Percentiles rank a stretch among this genome's conserved stretches.
These are phyloP conservation scores for Litchi chinensis DNA, from an alignment of 345 rosid species.

Conservation along the genomic window DNA sequence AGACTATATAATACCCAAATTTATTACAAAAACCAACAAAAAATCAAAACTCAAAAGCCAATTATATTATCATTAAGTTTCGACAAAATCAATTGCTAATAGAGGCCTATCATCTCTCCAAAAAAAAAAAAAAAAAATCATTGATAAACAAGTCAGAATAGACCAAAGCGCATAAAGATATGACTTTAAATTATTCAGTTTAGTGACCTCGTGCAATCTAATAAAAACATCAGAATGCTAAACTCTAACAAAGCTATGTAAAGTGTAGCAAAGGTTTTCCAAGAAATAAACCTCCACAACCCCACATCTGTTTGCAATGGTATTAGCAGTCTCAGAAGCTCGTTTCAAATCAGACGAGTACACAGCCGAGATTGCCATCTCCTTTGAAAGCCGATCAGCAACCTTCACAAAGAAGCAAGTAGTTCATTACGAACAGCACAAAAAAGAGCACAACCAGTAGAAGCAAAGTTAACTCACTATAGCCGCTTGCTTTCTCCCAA, in stretches of 20 bases:
- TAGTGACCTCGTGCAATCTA: background rate
- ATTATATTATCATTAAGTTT: background rate
- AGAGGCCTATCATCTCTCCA: no score
- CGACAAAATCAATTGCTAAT: no score
- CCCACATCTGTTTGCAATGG: conserved; percentile 41
- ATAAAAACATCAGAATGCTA: no score
- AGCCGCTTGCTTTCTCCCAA: conserved; percentile 26
- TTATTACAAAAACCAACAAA: background rate
- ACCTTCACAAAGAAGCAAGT: conserved; percentile 28
- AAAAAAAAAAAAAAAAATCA: background rate
- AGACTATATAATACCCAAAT: background rate
- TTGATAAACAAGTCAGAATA: background rate
- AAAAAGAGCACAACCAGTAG: background rate
- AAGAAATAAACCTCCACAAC: conserved; percentile 30
- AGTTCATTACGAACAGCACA: background rate
- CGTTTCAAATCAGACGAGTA: conserved; percentile 55
- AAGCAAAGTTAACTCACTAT: conserved; percentile 13
- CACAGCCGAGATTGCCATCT: conserved; percentile 37
- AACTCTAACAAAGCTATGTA: background rate
- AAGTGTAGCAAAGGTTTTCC: background rate
- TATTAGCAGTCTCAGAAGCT: conserved; percentile 43
- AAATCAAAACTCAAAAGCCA: background rate
- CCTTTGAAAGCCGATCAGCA: conserved; percentile 40
- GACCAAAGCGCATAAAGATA: background rate
- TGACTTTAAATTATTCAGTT: background rate